Conservation (phyloP, 208 protist species). For the Dictyostelium gargantuum region DNA sequence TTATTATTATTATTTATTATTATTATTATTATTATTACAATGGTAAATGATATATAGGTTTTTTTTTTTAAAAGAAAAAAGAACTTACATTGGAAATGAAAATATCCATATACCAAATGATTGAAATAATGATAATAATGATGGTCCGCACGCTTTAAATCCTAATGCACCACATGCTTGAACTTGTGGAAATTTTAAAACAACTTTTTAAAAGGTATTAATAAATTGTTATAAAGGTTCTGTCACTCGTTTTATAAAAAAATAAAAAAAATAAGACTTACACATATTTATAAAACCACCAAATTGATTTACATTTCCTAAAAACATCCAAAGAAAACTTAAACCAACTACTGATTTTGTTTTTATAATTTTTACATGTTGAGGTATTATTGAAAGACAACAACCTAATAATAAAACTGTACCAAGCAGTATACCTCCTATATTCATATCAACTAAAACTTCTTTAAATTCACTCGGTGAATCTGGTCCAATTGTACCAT, state of each 20-base stretch:
- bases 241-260: too few species aligned
- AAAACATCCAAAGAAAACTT: conserved; percentile 53
- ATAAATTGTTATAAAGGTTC: background rate
- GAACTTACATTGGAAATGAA: conserved; percentile 46
- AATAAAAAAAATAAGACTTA: background rate
- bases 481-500: conserved; percentile 1
- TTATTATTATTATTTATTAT: background rate
- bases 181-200: conserved; percentile 52
- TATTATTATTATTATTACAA: background rate
- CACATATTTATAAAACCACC: conserved; percentile 21
- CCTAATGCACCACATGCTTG: background rate
- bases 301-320: conserved; percentile 65
- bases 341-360: conserved; percentile 5
- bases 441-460: conserved; percentile 15
- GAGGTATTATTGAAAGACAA: conserved; percentile 32
- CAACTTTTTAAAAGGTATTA: background rate
- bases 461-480: background rate
- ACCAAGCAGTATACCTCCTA: background rate
- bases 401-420: conserved; percentile 16
- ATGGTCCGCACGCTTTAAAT: conserved; percentile 9
- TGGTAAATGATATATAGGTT: too few species aligned
- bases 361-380: conserved; percentile 63
- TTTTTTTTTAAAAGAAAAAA: too few species aligned
- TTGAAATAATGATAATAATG: conserved; percentile 56
- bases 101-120: conserved; percentile 49